phyloP scores from a whole-genome alignment of 2,329 filamentous ascomycete species.

The Fusarium verrucosum region DNA sequence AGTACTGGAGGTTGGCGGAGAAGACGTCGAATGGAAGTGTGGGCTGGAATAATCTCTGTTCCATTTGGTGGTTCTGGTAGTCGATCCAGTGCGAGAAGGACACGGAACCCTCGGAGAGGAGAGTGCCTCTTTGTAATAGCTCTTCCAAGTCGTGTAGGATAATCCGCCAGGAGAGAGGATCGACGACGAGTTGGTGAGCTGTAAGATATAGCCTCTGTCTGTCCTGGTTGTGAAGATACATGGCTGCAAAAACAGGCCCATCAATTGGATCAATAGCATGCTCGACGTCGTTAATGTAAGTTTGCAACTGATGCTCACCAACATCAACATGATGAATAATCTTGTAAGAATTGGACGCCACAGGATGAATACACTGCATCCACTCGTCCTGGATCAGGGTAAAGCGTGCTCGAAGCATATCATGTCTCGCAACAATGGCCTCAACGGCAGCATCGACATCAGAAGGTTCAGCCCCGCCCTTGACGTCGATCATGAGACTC shows the following conservation, averaged over 20 bases:
- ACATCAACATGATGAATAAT: slow-evolving; percentile 55
- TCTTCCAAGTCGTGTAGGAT: slow-evolving; percentile 62
- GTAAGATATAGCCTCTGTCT: slow-evolving; percentile 60
- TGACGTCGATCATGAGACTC: slow-evolving; percentile 59
- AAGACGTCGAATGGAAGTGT: slow-evolving; percentile 53
- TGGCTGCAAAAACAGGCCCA: slow-evolving; percentile 61
- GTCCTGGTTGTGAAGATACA: slow-evolving; percentile 59
- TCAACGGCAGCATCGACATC: slow-evolving; percentile 60
- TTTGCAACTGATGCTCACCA: slow-evolving; percentile 54
- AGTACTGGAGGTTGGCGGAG: slow-evolving; percentile 57
- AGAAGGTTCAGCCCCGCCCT: slow-evolving; percentile 51
- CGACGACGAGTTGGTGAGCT: slow-evolving; percentile 63
- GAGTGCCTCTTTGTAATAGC: slow-evolving; percentile 55
- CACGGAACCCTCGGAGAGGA: slow-evolving; percentile 56
- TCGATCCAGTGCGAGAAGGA: slow-evolving; percentile 62
- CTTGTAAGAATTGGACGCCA: slow-evolving; percentile 54
- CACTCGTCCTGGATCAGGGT: slow-evolving; percentile 52
- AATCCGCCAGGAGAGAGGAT: slow-evolving; percentile 61
- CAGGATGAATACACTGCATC: slow-evolving; percentile 57
- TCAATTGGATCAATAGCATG: slow-evolving; percentile 58
- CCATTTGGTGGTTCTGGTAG: slow-evolving; percentile 53
- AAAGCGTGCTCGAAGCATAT: slow-evolving; percentile 62
- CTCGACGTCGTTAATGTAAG: slow-evolving; percentile 54
- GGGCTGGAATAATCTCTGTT: slow-evolving; percentile 43
- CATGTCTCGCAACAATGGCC: slow-evolving; percentile 59